phyloP scores from a whole-genome alignment of 2,329 filamentous ascomycete species.

The Iodosphaeria phyllophila region DNA sequence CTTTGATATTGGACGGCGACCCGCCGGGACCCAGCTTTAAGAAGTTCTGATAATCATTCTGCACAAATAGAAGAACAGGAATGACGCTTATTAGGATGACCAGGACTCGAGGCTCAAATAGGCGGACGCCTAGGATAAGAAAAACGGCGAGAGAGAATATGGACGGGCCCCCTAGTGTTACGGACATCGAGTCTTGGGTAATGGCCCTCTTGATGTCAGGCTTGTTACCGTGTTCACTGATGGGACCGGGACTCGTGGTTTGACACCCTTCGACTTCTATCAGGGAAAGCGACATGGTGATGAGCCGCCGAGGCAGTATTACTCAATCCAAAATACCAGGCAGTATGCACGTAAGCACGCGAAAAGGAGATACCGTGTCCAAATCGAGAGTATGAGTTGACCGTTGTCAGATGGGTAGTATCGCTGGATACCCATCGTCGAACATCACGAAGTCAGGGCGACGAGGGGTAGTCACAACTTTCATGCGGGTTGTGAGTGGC shows the following conservation, averaged over 20 bases:
- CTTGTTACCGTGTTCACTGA: conserved; percentile 4
- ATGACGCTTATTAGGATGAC: conserved; percentile 29
- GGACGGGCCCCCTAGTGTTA: conserved; percentile 31
- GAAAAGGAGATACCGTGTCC: too few relatives aligned
- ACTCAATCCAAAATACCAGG: too few relatives aligned
- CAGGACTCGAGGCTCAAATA: conserved; percentile 26
- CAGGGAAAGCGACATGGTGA: conserved; percentile 10
- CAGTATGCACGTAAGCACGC: too few relatives aligned
- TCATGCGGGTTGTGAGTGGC: too few relatives aligned
- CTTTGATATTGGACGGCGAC: conserved; percentile 52
- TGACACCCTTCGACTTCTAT: conserved; percentile 8
- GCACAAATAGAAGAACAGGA: conserved; percentile 31
- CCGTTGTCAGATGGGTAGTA: too few relatives aligned
- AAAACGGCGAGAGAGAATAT: conserved; percentile 24
- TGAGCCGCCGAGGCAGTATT: too few relatives aligned
- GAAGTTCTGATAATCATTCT: conserved; percentile 59
- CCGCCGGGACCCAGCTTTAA: conserved; percentile 63
- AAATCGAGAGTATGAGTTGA: too few relatives aligned
- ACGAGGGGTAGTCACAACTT: too few relatives aligned
- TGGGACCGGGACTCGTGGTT: conserved; percentile 7
- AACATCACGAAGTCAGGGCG: too few relatives aligned
- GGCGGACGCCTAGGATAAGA: conserved; percentile 32
- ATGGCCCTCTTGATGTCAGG: conserved; percentile 22
- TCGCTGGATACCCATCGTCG: too few relatives aligned
- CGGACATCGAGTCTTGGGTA: conserved; percentile 28